Percentiles rank a stretch among this genome's conserved stretches.
phyloP scores from a whole-genome alignment of 2,329 filamentous ascomycete genomes.

The Botrytis squamosa region DNA sequence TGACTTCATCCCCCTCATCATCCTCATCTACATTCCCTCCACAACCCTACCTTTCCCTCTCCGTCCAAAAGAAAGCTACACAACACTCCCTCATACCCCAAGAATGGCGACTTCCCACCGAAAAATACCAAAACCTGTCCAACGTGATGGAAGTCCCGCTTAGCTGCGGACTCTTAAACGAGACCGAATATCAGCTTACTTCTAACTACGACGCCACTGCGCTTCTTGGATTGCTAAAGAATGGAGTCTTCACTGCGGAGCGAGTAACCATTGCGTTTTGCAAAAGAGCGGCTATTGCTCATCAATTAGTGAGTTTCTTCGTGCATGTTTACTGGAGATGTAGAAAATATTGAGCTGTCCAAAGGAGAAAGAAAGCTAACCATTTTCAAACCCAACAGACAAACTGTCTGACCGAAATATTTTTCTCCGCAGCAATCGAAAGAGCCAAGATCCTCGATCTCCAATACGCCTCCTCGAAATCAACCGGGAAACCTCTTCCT shows the following conservation, averaged over 20 bases:
- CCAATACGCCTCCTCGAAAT: conserved; percentile 32
- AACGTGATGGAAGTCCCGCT: background rate
- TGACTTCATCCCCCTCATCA: background rate
- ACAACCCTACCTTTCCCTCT: background rate
- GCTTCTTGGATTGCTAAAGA: conserved; percentile 28
- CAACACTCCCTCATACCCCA: background rate
- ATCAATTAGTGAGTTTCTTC: conserved; percentile 38
- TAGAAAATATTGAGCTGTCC: background rate
- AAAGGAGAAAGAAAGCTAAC: background rate
- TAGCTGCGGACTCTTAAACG: background rate
- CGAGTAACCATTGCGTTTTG: conserved; percentile 48
- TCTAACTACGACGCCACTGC: conserved; percentile 29
- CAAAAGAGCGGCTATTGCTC: conserved; percentile 49
- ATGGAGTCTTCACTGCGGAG: conserved; percentile 28
- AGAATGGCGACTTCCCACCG: background rate
- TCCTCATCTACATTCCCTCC: background rate
- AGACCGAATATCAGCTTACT: conserved; percentile 31
- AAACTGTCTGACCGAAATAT: conserved; percentile 45
- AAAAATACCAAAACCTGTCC: background rate
- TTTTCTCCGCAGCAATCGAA: conserved; percentile 40
- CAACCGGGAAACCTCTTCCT: conserved; percentile 40
- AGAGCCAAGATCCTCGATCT: conserved; percentile 47
- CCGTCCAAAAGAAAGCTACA: background rate
- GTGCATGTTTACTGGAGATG: background rate
- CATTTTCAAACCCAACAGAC: background rate